Evolutionary conservation across 2,329 filamentous ascomycete genomes (phyloP), one percentile per base, ranked within the genome.

Genomic region (Neonectria sp.): DNA sequence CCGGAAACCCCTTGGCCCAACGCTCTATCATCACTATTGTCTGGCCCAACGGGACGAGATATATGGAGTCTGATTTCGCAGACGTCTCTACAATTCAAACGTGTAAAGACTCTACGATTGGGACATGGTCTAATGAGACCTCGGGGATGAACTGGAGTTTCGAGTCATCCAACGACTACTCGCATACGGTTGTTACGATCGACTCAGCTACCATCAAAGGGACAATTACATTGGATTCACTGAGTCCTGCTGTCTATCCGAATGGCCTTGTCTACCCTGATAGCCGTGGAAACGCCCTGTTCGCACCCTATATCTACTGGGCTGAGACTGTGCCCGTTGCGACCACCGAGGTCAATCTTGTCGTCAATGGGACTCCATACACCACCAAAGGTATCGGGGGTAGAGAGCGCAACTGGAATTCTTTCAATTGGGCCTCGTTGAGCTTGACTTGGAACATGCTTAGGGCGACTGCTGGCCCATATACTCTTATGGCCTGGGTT

Each of bases 321-420:
- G 65, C 35, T 37, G 68, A 71, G 60, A 69, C 49, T 56, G 64
- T 68, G 29, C 69, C 69, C 46, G 69, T 71, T 37, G 67, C 55
- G 27, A 60, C 53, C 25, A 56, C 61, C 35, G 62, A 69, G 52
- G 69, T 51, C 63, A 62, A 69, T 60, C 61, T 71, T 51, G 62
- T 49, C 57, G 53, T 71, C 63, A 55, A 60, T 31, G 69, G 65
- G 45, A 69, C 69, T 40, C 68, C 69, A n/a, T 67, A 65, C 63
- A 56, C 63, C 27, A 43, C 67, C 55, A 57, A 49, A 25, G 68
- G 68, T 37, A 63, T 67, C 51, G 67, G 68, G 31, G 67, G 68
- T 21, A 57, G 68, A 49, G 68, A 69, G 64, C 60, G 60, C 53
- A 69, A 70, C 60, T 70, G 68, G 68, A 65, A 68, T 56, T 70